A percentile compares a stretch with the other conserved stretches of the same genome.
Conservation (phyloP, 352 stramenopile genomes). For the Plasmopara viticola region DNA sequence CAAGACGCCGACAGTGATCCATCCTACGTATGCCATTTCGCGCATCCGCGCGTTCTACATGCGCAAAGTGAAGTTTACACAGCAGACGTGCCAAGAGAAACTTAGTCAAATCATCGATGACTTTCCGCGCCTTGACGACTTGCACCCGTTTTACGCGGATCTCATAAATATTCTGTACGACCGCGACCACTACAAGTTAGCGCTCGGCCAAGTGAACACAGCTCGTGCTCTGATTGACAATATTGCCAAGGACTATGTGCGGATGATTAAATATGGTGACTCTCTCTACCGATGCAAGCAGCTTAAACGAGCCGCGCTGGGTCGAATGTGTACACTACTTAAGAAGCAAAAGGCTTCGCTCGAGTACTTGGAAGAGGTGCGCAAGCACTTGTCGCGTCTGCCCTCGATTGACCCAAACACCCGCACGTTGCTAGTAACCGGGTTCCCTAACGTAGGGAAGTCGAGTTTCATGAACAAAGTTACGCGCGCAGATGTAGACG, state of each 20-base stretch:
- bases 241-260: slow-evolving; percentile 98
- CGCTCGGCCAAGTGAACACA: slow-evolving; percentile 98
- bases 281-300: slow-evolving; percentile 99
- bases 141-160: slow-evolving; percentile 99
- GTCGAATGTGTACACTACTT: slow-evolving; percentile 98
- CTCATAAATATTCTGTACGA: slow-evolving; percentile 99
- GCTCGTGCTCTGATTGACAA: slow-evolving; percentile 96
- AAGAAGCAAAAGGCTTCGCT: slow-evolving; percentile 99
- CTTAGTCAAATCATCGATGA: slow-evolving; percentile 97
- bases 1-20: slow-evolving; percentile 99
- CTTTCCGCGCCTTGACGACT: slow-evolving; percentile 97
- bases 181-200: slow-evolving; percentile 99
- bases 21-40: slow-evolving; percentile 96
- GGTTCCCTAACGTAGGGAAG: slow-evolving; percentile 99
- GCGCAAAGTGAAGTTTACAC: slow-evolving; percentile 99
- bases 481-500: slow-evolving; percentile 98
- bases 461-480: slow-evolving; percentile 99
- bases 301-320: slow-evolving; percentile 98
- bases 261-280: slow-evolving; percentile 99
- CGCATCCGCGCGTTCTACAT: slow-evolving; percentile 96
- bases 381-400: slow-evolving; percentile 98
- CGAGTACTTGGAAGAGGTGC: slow-evolving; percentile 95
- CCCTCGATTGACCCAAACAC: slow-evolving; percentile 99
- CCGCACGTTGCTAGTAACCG: slow-evolving; percentile 96
- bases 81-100: slow-evolving; percentile 98